Base-by-base conservation (phyloP, 768 basidiomycete species). In the Fistulinella prunicolor region DNA sequence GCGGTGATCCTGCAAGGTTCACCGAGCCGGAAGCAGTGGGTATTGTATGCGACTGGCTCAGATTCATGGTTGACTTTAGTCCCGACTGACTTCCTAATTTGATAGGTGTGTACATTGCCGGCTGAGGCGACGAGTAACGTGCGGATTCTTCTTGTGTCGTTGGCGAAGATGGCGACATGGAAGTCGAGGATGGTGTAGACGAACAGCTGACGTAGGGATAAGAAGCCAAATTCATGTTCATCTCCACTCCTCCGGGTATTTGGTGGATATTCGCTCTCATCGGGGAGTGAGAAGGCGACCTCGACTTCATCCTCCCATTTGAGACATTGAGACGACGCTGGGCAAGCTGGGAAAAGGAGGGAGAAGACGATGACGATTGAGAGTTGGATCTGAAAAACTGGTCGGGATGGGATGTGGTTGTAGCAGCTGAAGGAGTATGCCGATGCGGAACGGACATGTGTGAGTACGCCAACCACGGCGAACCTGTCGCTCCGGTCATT, bases 101-200 rank as follows among this genome's bases (percentile, higher is more conserved):
- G 36, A 48, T 38, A 39, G 54, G 44, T 29, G 54, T 44, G 23
- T 53, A 57, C 30, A 47, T 42, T 10, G 52, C 38, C 4, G 30
- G 45, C 14, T 50, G 59, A 16, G 57, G 55, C 14, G 64, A 63
- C 3, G 62, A 53, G 32, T 63, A 62, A 37, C 51, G 46, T 23
- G 45, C 36, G 6, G 39, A 28, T 14, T 58, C 59, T 29, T 67
- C 53, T 6, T 38, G 51, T n/a, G 29, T 50, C 26, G 50, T 52
- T 8, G 70, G 68, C 1, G 73, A 72, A 32, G 78, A 79, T 35
- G 75, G 70, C 8, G 80, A 81, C 12, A 75, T 58, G 13, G 80
- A 78, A 2, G 75, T 72, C 26, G 81, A 83, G 9, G 83, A 82
- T 24, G 78, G 75, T 6, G 78, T 71, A 16, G 85, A 81, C 4